Evolutionary conservation across 108 stramenopile species (phyloP), one percentile per base, ranked within the genome.

Genomic region (Phaeodactylum tricornutum): DNA sequence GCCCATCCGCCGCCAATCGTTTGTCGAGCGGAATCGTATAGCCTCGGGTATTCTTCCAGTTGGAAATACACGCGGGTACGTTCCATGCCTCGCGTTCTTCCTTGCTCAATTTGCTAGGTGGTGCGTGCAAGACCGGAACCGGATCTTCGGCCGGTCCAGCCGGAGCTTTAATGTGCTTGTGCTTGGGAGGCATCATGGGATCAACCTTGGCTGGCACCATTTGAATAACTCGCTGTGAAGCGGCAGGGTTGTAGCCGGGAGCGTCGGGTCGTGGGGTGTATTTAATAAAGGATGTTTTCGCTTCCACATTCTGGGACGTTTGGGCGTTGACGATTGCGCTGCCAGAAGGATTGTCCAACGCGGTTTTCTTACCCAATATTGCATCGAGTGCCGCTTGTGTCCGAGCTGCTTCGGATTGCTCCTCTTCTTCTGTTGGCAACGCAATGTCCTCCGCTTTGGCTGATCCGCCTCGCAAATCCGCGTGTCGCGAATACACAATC

Each of bases 131-230:
- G 3, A 96, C 75, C 1, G 95, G 95, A 14, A 92, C 92, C 24
- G 86, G 79, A 53, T 90, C 87, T 49, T 93, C 92, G 5, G 90
- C 86, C 15, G 93, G 93, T 19, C 93, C 94, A 21, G 81, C 55
- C 2, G 96, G 96, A 3, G 93, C 94, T 77, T 98, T 97, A 56
- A 86, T 71, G 64, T 96, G 94, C 72, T 91, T 95, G 70, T 97
- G 95, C 61, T 96, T 98, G 42, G 98, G 96, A 17, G 96, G 98
- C 79, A 92, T 90, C 94, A 99, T 93, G 29, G 98, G 98, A 77
- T 99, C 98, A 31, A 92, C 76, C 66, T 95, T 93, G 5, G 84
- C 85, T 15, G 95, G 95, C 7, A 96, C 96, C 90, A 99, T 89
- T 67, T 93, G 88, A 55, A 99, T 94, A 42, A 99, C 93, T 11